Percentiles rank a stretch among this genome's conserved stretches.
phyloP scores from a whole-genome alignment of 192 early-diverging fungal genomes.

The Coemansia sp. region DNA sequence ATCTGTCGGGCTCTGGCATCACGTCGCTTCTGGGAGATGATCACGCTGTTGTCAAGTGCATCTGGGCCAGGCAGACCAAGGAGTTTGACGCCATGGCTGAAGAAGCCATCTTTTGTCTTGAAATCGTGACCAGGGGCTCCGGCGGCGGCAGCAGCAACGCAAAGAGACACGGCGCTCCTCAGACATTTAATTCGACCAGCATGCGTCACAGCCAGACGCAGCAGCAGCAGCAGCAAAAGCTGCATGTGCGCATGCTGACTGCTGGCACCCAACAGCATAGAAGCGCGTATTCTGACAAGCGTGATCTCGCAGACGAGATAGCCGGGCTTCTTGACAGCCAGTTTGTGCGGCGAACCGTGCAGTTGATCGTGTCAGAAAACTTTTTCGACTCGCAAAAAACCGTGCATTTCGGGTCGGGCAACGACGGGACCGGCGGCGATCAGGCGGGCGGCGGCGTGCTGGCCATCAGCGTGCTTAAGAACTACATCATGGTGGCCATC shows the following conservation, averaged over 20 bases:
- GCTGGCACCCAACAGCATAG: background rate
- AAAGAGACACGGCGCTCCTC: constrained; percentile 3
- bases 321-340: constrained; percentile 30
- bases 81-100: constrained; percentile 64
- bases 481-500: constrained; percentile 71
- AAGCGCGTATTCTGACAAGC: background rate
- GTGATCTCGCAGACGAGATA: constrained; percentile 13
- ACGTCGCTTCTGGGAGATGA: constrained; percentile 26
- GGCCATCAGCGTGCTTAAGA: constrained; percentile 68
- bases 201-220: constrained; percentile 3
- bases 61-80: constrained; percentile 67
- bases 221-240: constrained; percentile 17
- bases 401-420: constrained; percentile 61
- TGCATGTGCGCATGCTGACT: constrained; percentile 13
- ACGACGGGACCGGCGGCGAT: constrained; percentile 52
- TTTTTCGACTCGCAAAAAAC: constrained; percentile 63
- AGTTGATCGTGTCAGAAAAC: constrained; percentile 73
- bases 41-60: constrained; percentile 62
- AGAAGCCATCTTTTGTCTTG: constrained; percentile 73
- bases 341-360: constrained; percentile 19
- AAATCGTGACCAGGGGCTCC: constrained; percentile 28
- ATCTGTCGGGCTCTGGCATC: constrained; percentile 23
- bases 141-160: constrained; percentile 4
- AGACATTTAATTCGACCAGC: background rate
- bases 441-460: constrained; percentile 66